A percentile compares a stretch with the other conserved stretches of the same genome.
These are phyloP conservation scores for Tolypocladium inflatum DNA, from an alignment of 2,329 filamentous ascomycete genomes.

Conservation along the genomic window DNA sequence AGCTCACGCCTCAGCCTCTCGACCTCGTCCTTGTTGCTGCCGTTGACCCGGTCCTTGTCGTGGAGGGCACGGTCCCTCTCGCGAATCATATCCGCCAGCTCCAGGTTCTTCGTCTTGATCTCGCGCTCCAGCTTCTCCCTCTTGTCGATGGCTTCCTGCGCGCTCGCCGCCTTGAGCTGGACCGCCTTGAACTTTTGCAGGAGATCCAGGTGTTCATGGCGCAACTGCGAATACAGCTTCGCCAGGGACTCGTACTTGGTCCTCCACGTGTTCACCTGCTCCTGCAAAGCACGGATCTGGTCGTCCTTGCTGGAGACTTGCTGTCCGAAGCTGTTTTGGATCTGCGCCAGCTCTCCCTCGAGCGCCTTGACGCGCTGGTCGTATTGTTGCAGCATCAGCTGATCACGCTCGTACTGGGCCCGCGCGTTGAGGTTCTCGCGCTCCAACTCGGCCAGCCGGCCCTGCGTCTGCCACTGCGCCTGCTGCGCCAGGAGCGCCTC, in stretches of 20 bases:
- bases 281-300: slow-evolving; percentile 83
- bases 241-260: slow-evolving; percentile 94
- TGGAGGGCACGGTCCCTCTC: slow-evolving; percentile 90
- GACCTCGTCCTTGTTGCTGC: slow-evolving; percentile 82
- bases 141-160: slow-evolving; percentile 90
- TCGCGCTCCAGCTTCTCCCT: slow-evolving; percentile 94
- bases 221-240: slow-evolving; percentile 92
- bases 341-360: slow-evolving; percentile 74
- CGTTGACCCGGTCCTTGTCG: slow-evolving; percentile 80
- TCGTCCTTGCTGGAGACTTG: slow-evolving; percentile 88
- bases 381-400: slow-evolving; percentile 94
- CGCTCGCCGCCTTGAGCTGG: slow-evolving; percentile 92
- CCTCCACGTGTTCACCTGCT: slow-evolving; percentile 96
- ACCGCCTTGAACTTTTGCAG: slow-evolving; percentile 94
- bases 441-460: slow-evolving; percentile 89
- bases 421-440: slow-evolving; percentile 90
- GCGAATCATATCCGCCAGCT: slow-evolving; percentile 95
- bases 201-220: slow-evolving; percentile 89
- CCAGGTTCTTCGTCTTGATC: slow-evolving; percentile 99
- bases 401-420: slow-evolving; percentile 93
- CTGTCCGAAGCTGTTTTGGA: slow-evolving; percentile 75
- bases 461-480: slow-evolving; percentile 87
- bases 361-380: slow-evolving; percentile 89
- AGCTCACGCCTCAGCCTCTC: slow-evolving; percentile 93
- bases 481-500: slow-evolving; percentile 85